Evolutionary conservation across 805 yeast genomes (phyloP).

Genomic region (Ogataea angusta): DNA sequence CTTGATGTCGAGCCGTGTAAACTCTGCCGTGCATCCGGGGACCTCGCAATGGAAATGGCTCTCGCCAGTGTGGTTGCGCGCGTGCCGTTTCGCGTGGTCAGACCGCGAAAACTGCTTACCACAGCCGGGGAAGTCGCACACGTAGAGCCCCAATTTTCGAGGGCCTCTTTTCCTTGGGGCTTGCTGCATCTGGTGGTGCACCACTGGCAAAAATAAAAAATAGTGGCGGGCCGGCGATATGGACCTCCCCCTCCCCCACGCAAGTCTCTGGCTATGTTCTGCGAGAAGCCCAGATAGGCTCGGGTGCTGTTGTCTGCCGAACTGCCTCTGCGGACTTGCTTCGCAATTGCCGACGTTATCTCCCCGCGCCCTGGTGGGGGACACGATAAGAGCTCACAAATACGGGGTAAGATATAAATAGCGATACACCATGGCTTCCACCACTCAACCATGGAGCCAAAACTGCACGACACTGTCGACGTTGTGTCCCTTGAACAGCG

Average conservation of each 20-base stretch:
- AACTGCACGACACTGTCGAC: slow-evolving; percentile 7
- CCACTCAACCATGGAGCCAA: slow-evolving; percentile 7
- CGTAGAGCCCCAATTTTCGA: too few relatives aligned
- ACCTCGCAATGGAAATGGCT: not conserved
- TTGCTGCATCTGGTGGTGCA: too few relatives aligned
- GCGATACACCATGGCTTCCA: not conserved
- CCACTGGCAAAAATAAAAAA: too few relatives aligned
- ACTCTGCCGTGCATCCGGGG: not conserved
- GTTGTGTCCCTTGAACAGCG: slow-evolving; percentile 10
- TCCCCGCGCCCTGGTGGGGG: slow-evolving; percentile 3
- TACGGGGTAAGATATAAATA: not conserved
- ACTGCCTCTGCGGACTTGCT: too few relatives aligned
- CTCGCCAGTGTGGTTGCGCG: not conserved
- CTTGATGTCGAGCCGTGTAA: not conserved
- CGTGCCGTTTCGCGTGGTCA: not conserved
- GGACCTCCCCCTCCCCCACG: too few relatives aligned
- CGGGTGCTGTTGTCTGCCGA: too few relatives aligned
- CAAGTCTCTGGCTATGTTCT: too few relatives aligned
- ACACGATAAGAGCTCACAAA: not conserved
- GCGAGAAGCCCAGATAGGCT: too few relatives aligned
- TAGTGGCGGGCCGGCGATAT: too few relatives aligned
- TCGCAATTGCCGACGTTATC: not conserved
- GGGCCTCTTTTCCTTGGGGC: too few relatives aligned
- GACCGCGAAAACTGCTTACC: too few relatives aligned
- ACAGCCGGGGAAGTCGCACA: too few relatives aligned